Evolutionary conservation across 441 rosid genomes (phyloP).

Genomic region (Bruguiera hainesii): DNA sequence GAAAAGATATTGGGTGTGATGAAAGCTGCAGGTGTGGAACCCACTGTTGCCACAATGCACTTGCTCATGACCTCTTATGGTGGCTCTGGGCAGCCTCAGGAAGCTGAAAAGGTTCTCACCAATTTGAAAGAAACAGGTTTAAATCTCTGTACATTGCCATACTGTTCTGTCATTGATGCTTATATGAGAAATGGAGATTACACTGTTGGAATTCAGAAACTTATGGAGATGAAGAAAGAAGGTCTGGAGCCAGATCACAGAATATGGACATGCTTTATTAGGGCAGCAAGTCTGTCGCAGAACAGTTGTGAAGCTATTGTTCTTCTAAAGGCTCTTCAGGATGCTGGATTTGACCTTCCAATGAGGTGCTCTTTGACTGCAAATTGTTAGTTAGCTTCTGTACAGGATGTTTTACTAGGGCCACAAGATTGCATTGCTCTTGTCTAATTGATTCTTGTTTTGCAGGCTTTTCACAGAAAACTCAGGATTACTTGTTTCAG

Average conservation of each 20-base stretch:
- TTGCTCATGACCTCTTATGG: conserved; percentile 93
- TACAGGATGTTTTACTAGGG: background rate
- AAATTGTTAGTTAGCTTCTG: background rate
- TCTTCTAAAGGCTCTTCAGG: conserved; percentile 64
- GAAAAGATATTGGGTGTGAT: conserved; percentile 64
- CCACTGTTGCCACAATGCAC: conserved; percentile 87
- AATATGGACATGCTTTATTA: conserved; percentile 94
- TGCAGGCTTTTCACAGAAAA: conserved; percentile 69
- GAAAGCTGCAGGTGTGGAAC: conserved; percentile 83
- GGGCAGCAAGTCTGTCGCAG: conserved; percentile 79
- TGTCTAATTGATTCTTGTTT: conserved; percentile 20
- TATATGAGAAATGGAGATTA: conserved; percentile 76
- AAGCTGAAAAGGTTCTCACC: conserved; percentile 78
- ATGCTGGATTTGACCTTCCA: conserved; percentile 82
- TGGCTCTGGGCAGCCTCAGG: conserved; percentile 79
- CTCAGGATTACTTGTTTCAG: conserved; percentile 55
- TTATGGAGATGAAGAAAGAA: conserved; percentile 68
- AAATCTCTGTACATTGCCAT: conserved; percentile 67
- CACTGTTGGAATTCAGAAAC: conserved; percentile 62
- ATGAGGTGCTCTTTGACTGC: conserved; percentile 45
- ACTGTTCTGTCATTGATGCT: conserved; percentile 87
- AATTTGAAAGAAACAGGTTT: conserved; percentile 66
- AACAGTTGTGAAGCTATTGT: conserved; percentile 50
- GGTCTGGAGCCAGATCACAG: conserved; percentile 84
- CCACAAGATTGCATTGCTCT: background rate